Base-by-base conservation (phyloP, 2,329 filamentous ascomycete species). In the Sporothrix curviconia region DNA sequence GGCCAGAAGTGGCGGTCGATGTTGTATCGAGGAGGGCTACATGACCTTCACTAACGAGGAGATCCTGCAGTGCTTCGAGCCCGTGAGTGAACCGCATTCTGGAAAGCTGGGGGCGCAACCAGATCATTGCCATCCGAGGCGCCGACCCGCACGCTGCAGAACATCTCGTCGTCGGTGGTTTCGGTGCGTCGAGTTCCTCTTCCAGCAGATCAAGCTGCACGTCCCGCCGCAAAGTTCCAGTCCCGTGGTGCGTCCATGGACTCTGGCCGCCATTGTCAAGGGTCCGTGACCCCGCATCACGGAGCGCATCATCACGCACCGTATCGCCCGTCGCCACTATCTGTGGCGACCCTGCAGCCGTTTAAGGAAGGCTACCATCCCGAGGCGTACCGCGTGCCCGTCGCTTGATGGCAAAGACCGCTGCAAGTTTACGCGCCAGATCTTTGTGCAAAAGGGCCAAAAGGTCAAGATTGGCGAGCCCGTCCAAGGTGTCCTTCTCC, bases 1-100 rank as follows among this genome's bases (percentile, higher is more conserved):
- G 92, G 92, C 51, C 92, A 97, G 74, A 97, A 97, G 73, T 97
- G 94, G 94, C 94, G 44, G 92, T 97, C 19, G 94, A 99, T 70
- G 94, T 99, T 51, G 91, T 65, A 97, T 99, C 65, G 94, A 97
- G 75, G 94, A 99, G 74, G 92, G 94, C 52, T 97, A 96, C 78
- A 99, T 99, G 94, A 97, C 92, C 2, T 99, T 99, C 71, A 97
- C 92, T 61, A 97, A 99, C 70, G 94, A 97, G 75, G 94, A 99
- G 74, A 97, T 99, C 66, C 79, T 99, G 65, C 92, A 97, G 76
- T 97, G 94, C 77, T 99, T 97, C 71, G 92, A 97, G 78, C 94
- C 94, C 12, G 94, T 99, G 9, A n/a, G 92, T 97, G 57, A 96
- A 97, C 78, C 83, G 94, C 58, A 97, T 99, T 70, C 76, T 97